phyloP scores from a whole-genome alignment of 768 basidiomycete genomes.

The Lactifluus rugatus region DNA sequence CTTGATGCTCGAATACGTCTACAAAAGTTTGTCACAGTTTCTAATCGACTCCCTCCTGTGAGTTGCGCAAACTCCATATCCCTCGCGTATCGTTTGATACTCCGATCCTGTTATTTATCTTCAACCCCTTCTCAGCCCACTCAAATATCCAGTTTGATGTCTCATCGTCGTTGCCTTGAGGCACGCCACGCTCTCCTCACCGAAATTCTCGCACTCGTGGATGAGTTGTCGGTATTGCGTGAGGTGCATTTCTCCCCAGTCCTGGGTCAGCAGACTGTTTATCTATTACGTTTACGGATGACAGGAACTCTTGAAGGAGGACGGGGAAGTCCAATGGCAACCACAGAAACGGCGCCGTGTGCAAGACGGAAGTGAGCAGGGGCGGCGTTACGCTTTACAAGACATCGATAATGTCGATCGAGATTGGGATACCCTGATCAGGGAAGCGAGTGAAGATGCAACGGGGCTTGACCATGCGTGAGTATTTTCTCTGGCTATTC shows the following conservation, averaged over 20 bases:
- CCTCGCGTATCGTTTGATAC: constrained; percentile 11
- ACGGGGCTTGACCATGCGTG: constrained; percentile 17
- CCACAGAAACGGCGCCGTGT: constrained; percentile 18
- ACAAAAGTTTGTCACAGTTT: constrained; percentile 65
- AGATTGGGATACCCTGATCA: constrained; percentile 15
- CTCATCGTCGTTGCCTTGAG: constrained; percentile 32
- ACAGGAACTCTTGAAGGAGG: constrained; percentile 13
- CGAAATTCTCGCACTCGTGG: constrained; percentile 50
- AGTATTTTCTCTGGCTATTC: constrained; percentile 26
- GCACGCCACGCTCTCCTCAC: constrained; percentile 45
- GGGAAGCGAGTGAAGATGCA: constrained; percentile 16
- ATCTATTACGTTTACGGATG: constrained; percentile 7
- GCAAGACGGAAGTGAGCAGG: constrained; percentile 4
- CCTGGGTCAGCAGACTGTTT: constrained; percentile 1
- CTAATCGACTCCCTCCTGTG: constrained; percentile 60
- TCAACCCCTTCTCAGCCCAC: constrained; percentile 27
- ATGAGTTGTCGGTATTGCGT: constrained; percentile 60
- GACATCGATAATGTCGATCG: constrained; percentile 19
- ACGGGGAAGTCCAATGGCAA: constrained; percentile 9
- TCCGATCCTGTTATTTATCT: constrained; percentile 22
- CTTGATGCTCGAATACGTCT: constrained; percentile 87
- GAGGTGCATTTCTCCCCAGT: constrained; percentile 36
- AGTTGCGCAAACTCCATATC: constrained; percentile 22
- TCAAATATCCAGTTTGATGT: constrained; percentile 25
- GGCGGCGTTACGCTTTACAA: constrained; percentile 6